Evolutionary conservation across 768 basidiomycete species (phyloP), one percentile per base, ranked within the genome.

Genomic region (Galerina sulciceps): DNA sequence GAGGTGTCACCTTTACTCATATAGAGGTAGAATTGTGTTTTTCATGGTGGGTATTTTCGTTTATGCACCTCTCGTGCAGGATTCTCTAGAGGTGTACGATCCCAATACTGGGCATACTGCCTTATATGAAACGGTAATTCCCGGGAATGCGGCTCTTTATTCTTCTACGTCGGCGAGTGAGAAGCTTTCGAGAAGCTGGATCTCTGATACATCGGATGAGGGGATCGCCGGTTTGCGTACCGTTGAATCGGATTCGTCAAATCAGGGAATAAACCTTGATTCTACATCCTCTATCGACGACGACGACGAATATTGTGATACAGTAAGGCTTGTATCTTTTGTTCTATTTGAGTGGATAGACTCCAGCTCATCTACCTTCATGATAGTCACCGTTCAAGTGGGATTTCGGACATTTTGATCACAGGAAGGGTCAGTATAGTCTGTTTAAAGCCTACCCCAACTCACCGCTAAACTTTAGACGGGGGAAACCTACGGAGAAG

Each of bases 321-420:
- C 69, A 15, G 73, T 75, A 15, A 65, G 63, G 67, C 69, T 53
- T 10, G 4, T 52, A 47, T 37, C 51, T 53, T n/a, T 49, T 34
- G 13, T 43, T 3, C 20, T 23, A 44, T 51, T 9, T 26, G 17
- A 15, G 22, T 10, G 4, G 46, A 26, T 3, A 31, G 26, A 23
- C 3, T 13, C 14, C 5, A 20, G 23, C 18, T 43, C 42, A 41
- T 31, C 6, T 6, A 6, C 22, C 18, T 20, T 2, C 31, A 57
- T 38, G 48, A 48, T 45, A 72, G 66, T 41, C 71, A 80, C 49
- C 56, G 64, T 6, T 63, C 64, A 4, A 80, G 78, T 56, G 79
- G 80, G 35, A 71, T 84, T n/a, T 69, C 72, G 53, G 83, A 85
- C 62, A 81, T 85, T 34, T 68, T 86, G 58, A 72, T 85, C 53